A percentile compares a stretch with the other conserved stretches of the same genome.
phyloP scores from a whole-genome alignment of 805 yeast genomes.

The Saccharomycopsis sp. region DNA sequence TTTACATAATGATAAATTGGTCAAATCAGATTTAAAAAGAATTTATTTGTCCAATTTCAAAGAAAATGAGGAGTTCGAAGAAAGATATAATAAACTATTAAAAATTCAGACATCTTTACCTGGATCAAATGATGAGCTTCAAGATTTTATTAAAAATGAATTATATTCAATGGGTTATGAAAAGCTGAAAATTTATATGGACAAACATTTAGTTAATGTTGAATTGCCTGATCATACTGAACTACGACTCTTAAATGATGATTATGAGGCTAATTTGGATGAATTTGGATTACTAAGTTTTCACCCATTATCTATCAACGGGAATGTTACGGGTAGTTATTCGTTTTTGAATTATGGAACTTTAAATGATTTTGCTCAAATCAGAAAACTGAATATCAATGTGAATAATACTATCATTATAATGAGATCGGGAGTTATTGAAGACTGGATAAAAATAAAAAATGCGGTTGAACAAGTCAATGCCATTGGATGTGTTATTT shows the following conservation, averaged over 20 bases:
- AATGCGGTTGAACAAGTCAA: conserved; percentile 55
- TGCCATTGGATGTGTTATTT: conserved; percentile 50
- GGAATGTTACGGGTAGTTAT: conserved; percentile 43
- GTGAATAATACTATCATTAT: conserved; percentile 49
- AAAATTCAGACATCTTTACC: not conserved
- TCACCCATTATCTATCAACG: conserved; percentile 57
- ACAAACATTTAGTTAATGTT: no score
- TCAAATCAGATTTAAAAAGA: conserved; percentile 62
- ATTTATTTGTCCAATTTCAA: no score
- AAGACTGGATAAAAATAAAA: conserved; percentile 45
- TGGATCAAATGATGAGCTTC: not conserved
- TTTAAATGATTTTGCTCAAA: conserved; percentile 38
- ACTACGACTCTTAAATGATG: no score
- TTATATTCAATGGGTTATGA: no score
- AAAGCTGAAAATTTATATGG: no score
- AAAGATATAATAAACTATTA: conserved; percentile 17
- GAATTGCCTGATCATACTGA: no score
- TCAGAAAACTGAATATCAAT: conserved; percentile 28
- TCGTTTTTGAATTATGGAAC: conserved; percentile 55
- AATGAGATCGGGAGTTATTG: conserved; percentile 33
- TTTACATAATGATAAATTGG: conserved; percentile 52
- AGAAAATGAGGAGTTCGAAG: conserved; percentile 18
- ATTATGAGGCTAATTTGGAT: no score
- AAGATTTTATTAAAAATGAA: conserved; percentile 18
- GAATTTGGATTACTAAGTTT: no score